These are phyloP conservation scores for Boletus tylopilopsis DNA, from an alignment of 768 basidiomycete species.

Conservation along the genomic window DNA sequence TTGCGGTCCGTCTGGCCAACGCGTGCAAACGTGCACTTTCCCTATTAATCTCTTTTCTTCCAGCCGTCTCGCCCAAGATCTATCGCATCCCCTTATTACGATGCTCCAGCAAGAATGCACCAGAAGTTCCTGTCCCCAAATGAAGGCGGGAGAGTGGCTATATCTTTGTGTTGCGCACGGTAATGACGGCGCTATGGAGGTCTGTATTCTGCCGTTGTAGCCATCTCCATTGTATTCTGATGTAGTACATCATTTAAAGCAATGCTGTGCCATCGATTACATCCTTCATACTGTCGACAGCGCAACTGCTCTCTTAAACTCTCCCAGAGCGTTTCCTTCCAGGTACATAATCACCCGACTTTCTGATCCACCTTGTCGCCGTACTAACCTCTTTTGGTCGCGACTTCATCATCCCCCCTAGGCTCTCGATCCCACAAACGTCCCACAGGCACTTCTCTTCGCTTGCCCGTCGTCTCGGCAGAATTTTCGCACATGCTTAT, in stretches of 20 bases:
- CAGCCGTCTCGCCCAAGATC: constrained; percentile 85
- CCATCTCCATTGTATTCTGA: constrained; percentile 15
- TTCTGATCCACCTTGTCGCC: constrained; percentile 21
- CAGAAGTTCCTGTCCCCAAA: constrained; percentile 84
- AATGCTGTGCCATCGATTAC: constrained; percentile 98
- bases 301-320: constrained; percentile 88
- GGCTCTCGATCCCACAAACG: constrained; percentile 74
- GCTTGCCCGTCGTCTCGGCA: constrained; percentile 84
- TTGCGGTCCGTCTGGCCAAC: constrained; percentile 38
- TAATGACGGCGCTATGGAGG: constrained; percentile 84
- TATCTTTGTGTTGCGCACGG: constrained; percentile 96
- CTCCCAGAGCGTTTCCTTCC: constrained; percentile 87
- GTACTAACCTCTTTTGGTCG: constrained; percentile 11
- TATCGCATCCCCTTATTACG: constrained; percentile 81
- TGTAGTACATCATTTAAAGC: constrained; percentile 40
- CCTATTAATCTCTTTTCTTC: not conserved
- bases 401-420: constrained; percentile 27
- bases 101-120: constrained; percentile 86
- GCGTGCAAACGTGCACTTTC: not conserved
- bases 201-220: constrained; percentile 29
- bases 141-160: constrained; percentile 99
- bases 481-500: constrained; percentile 96
- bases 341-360: constrained; percentile 45
- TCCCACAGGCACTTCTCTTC: constrained; percentile 89
- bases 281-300: constrained; percentile 91